Evolutionary conservation across 495 filamentous ascomycete species (phyloP).

Genomic region (Penicillium parvum): DNA sequence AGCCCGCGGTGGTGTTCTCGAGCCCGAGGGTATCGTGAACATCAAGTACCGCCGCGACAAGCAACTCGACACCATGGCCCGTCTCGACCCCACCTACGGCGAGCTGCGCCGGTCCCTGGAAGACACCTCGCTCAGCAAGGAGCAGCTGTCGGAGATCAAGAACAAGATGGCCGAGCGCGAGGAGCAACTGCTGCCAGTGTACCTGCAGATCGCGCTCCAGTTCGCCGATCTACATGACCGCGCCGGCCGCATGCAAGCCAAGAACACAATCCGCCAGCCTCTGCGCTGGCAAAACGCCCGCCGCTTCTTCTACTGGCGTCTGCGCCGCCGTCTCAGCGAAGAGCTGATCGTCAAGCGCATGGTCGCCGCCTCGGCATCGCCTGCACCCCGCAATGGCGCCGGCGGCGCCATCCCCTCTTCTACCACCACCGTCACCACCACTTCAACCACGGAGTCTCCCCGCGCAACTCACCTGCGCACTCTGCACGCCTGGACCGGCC

Average conservation of each 20-base stretch:
- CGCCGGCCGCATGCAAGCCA: slow-evolving; percentile 95
- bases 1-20: slow-evolving; percentile 90
- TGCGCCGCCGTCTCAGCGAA: slow-evolving; percentile 93
- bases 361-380: slow-evolving; percentile 47
- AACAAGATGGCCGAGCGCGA: slow-evolving; percentile 82
- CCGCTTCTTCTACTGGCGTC: slow-evolving; percentile 99
- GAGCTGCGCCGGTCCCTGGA: slow-evolving; percentile 72
- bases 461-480: slow-evolving; percentile 61
- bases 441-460: slow-evolving; percentile 34
- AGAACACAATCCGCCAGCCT: slow-evolving; percentile 80
- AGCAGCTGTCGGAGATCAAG: slow-evolving; percentile 75
- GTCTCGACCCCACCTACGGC: slow-evolving; percentile 79
- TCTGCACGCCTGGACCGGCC: slow-evolving; percentile 72
- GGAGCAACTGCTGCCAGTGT: slow-evolving; percentile 83
- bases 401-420: slow-evolving; percentile 30
- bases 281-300: slow-evolving; percentile 85
- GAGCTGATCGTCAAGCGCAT: slow-evolving; percentile 92
- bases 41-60: slow-evolving; percentile 98
- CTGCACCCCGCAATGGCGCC: slow-evolving; percentile 24
- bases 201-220: slow-evolving; percentile 86
- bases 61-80: slow-evolving; percentile 97
- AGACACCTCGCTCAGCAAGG: slow-evolving; percentile 63
- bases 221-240: slow-evolving; percentile 98
- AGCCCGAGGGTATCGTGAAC: slow-evolving; percentile 95
- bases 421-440: slow-evolving; percentile 11